These are phyloP conservation scores for Ophiostoma sp. DNA, from an alignment of 2,329 filamentous ascomycete genomes.

Conservation along the genomic window DNA sequence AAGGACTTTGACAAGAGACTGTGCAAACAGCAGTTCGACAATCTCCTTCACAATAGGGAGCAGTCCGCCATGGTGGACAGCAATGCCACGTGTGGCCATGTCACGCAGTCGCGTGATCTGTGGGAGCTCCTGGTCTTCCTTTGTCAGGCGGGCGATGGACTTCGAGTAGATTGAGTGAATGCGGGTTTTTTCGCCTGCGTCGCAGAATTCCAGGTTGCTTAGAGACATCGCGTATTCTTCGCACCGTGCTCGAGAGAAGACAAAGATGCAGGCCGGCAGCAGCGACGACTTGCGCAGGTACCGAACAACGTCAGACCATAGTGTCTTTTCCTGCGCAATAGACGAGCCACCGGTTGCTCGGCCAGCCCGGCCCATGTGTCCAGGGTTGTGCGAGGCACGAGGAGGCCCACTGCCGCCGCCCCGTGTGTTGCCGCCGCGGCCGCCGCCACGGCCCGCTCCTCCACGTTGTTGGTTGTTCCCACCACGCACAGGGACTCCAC, in stretches of 20 bases:
- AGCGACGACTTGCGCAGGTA: constrained; percentile 84
- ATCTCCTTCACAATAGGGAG: constrained; percentile 97
- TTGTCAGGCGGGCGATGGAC: constrained; percentile 85
- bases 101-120: constrained; percentile 89
- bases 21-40: constrained; percentile 94
- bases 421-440: constrained; percentile 48
- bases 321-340: constrained; percentile 89
- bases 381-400: constrained; percentile 63
- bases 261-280: constrained; percentile 92
- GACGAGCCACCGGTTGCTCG: constrained; percentile 83
- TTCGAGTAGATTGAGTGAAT: constrained; percentile 98
- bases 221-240: constrained; percentile 96
- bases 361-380: constrained; percentile 88
- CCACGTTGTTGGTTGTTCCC: constrained; percentile 41
- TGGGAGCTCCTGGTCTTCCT: constrained; percentile 84
- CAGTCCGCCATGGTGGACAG: constrained; percentile 92
- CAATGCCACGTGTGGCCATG: constrained; percentile 82
- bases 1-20: constrained; percentile 90
- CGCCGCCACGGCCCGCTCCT: constrained; percentile 51
- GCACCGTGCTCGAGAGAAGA: constrained; percentile 97
- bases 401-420: constrained; percentile 60
- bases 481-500: constrained; percentile 33
- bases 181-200: constrained; percentile 88
- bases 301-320: constrained; percentile 95
- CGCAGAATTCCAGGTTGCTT: constrained; percentile 93